A percentile compares a stretch with the other conserved stretches of the same genome.
These are phyloP conservation scores for Athelia sp. DNA, from an alignment of 1,284 basidiomycete species.

Conservation along the genomic window DNA sequence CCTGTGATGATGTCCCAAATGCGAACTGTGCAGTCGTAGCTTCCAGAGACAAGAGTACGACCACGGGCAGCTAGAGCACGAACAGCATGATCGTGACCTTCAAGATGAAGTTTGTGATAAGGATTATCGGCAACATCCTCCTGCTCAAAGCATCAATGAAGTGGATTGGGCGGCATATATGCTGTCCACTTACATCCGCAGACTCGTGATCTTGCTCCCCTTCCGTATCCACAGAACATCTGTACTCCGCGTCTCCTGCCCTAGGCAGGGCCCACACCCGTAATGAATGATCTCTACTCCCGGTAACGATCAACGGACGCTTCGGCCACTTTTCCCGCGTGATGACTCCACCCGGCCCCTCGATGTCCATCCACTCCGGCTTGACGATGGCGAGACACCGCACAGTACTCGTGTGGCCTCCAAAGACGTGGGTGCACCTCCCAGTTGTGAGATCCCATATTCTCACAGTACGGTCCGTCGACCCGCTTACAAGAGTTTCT, in stretches of 20 bases:
- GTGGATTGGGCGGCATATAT: slow-evolving; percentile 6
- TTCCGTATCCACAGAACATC: slow-evolving; percentile 64
- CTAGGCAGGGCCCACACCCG: slow-evolving; percentile 87
- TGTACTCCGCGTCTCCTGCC: slow-evolving; percentile 72
- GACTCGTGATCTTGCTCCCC: slow-evolving; percentile 65
- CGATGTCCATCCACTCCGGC: slow-evolving; percentile 74
- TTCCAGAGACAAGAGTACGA: slow-evolving; percentile 87
- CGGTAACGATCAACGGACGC: slow-evolving; percentile 85
- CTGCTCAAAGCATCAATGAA: slow-evolving; percentile 16
- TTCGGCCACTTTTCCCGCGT: slow-evolving; percentile 79
- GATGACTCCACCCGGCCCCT: slow-evolving; percentile 52
- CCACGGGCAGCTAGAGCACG: slow-evolving; percentile 89
- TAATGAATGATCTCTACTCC: slow-evolving; percentile 86
- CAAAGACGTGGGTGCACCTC: slow-evolving; percentile 84
- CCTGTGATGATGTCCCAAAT: slow-evolving; percentile 96
- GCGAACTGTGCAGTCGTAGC: slow-evolving; percentile 89
- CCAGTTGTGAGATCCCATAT: slow-evolving; percentile 87
- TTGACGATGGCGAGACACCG: slow-evolving; percentile 85
- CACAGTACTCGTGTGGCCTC: slow-evolving; percentile 92
- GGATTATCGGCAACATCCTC: slow-evolving; percentile 85
- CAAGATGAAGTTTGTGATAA: slow-evolving; percentile 79
- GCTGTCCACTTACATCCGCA: slow-evolving; percentile 53
- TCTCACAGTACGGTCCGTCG: slow-evolving; percentile 90
- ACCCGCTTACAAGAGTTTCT: slow-evolving; percentile 87
- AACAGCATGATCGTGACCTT: slow-evolving; percentile 89